These are phyloP conservation scores for Fraxinus platypoda DNA, from an alignment of 305 asterid genomes.

Conservation along the genomic window DNA sequence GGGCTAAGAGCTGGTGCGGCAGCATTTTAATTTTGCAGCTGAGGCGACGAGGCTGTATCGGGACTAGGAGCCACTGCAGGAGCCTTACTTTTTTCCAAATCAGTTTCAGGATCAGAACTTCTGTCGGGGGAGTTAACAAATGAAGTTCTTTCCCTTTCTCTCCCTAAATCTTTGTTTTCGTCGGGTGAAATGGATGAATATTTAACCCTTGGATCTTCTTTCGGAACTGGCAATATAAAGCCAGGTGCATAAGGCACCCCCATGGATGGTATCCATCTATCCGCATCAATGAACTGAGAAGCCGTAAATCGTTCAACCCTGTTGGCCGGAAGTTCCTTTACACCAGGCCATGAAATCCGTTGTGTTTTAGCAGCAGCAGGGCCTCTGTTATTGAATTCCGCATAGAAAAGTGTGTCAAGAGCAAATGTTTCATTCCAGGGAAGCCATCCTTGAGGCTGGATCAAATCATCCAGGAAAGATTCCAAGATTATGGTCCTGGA, in stretches of 20 bases:
- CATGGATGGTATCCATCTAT: slow-evolving; percentile 43
- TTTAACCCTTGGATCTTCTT: slow-evolving; percentile 34
- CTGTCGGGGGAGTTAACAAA: background rate
- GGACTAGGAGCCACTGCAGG: background rate
- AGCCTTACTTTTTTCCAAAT: background rate
- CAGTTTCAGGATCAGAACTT: background rate
- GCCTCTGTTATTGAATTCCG: slow-evolving; percentile 75
- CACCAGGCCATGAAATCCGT: slow-evolving; percentile 54
- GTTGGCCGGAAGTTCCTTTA: slow-evolving; percentile 48
- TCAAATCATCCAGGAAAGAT: slow-evolving; percentile 57
- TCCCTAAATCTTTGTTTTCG: slow-evolving; percentile 60
- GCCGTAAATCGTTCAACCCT: slow-evolving; percentile 55
- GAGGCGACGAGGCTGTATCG: background rate
- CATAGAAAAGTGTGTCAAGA: slow-evolving; percentile 52
- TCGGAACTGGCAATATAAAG: slow-evolving; percentile 52
- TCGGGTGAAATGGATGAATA: slow-evolving; percentile 62
- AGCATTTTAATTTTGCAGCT: background rate
- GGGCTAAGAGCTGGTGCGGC: background rate
- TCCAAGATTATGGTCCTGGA: slow-evolving; percentile 77
- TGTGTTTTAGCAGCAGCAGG: slow-evolving; percentile 52
- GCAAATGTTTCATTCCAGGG: slow-evolving; percentile 59
- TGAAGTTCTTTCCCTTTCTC: slow-evolving; percentile 9
- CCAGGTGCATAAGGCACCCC: slow-evolving; percentile 48
- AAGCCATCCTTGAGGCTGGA: slow-evolving; percentile 69
- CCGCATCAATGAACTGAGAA: slow-evolving; percentile 46